A percentile compares a stretch with the other conserved stretches of the same genome.
These are phyloP conservation scores for Flaveria sonorensis DNA, from an alignment of 129 eudicot species.

Conservation along the genomic window DNA sequence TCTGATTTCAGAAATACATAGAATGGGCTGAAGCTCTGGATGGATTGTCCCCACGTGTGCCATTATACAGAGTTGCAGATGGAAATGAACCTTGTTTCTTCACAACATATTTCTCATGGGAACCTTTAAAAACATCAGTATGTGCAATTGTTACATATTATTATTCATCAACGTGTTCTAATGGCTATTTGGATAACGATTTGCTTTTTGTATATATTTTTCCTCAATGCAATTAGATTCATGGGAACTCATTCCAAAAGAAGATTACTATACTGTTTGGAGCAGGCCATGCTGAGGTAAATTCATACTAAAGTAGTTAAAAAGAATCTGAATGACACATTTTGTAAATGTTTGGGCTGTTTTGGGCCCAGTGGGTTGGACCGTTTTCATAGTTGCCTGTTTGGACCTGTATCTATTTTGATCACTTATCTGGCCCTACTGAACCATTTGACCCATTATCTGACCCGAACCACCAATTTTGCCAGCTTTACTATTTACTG, in stretches of 20 bases:
- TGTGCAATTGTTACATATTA: slow-evolving; percentile 29
- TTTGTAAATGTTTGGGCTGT: not conserved
- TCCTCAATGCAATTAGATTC: slow-evolving; percentile 53
- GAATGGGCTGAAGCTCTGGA: slow-evolving; percentile 75
- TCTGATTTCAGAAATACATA: slow-evolving; percentile 69
- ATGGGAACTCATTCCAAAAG: slow-evolving; percentile 93
- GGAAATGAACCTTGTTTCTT: slow-evolving; percentile 96
- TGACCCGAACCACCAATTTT: not conserved
- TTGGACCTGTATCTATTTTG: slow-evolving; percentile 13
- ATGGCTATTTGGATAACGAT: slow-evolving; percentile 19
- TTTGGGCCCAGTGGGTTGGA: not conserved
- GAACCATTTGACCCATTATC: not conserved
- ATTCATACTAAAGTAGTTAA: not conserved
- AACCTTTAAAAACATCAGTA: slow-evolving; percentile 80
- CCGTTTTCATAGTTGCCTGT: not conserved
- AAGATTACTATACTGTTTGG: slow-evolving; percentile 85
- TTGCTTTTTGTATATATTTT: not conserved
- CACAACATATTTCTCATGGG: slow-evolving; percentile 93
- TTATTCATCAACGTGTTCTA: not conserved
- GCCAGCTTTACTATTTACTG: not conserved
- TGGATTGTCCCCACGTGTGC: slow-evolving; percentile 75
- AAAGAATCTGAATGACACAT: not conserved
- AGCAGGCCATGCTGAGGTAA: slow-evolving; percentile 62
- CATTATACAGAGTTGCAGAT: slow-evolving; percentile 76
- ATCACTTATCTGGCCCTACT: not conserved